These are phyloP conservation scores for Trichosporon sp. DNA, from an alignment of 1,284 basidiomycete genomes.

Conservation along the genomic window DNA sequence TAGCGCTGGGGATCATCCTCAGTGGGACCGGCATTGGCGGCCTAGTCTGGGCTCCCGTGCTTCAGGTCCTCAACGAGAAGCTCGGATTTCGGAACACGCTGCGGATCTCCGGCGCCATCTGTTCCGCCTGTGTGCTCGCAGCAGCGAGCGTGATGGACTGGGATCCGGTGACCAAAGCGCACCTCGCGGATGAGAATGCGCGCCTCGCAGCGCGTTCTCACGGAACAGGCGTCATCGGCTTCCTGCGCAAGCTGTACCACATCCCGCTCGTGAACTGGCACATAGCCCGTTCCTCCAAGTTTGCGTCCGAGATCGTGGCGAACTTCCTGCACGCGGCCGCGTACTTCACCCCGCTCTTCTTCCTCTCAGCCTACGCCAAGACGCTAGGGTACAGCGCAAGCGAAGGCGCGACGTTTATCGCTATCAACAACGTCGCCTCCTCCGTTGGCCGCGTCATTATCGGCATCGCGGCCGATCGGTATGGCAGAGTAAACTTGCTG, in stretches of 20 bases:
- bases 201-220: not conserved
- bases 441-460: conserved; percentile 39
- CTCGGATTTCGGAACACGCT: conserved; percentile 23
- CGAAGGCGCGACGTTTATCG: conserved; percentile 28
- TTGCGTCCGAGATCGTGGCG: conserved; percentile 19
- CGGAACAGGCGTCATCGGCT: not conserved
- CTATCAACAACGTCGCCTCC: conserved; percentile 25
- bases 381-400: conserved; percentile 17
- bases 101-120: conserved; percentile 21
- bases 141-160: conserved; percentile 20
- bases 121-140: conserved; percentile 8
- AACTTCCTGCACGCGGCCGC: conserved; percentile 21
- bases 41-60: conserved; percentile 23
- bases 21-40: conserved; percentile 32
- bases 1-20: conserved; percentile 32
- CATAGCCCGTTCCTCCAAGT: conserved; percentile 18
- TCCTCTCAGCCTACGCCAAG: conserved; percentile 28
- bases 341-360: conserved; percentile 31
- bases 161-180: conserved; percentile 18
- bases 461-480: conserved; percentile 35
- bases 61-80: conserved; percentile 14
- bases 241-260: conserved; percentile 7
- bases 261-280: conserved; percentile 26
- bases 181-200: conserved; percentile 10
- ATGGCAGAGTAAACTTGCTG: conserved; percentile 39